A percentile compares a stretch with the other conserved stretches of the same genome.
Evolutionary conservation across 352 stramenopile genomes (phyloP).

Genomic region (Pythium aristosporum): DNA sequence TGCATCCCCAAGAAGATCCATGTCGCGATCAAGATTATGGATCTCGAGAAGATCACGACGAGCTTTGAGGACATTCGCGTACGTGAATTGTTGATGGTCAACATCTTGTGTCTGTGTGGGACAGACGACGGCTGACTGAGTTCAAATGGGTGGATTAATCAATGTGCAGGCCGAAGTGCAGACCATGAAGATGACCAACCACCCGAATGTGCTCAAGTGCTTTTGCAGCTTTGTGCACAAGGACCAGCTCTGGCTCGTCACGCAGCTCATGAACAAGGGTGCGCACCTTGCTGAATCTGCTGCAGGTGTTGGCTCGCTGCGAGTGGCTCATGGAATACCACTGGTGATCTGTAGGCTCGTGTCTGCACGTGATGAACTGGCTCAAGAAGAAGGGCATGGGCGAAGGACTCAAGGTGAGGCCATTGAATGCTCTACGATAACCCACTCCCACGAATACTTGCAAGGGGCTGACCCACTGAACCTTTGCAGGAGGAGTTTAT

Average conservation of each 20-base stretch:
- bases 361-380: conserved; percentile 96
- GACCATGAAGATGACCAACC: conserved; percentile 98
- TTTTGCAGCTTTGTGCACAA: conserved; percentile 98
- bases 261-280: conserved; percentile 98
- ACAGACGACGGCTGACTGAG: background rate
- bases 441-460: background rate
- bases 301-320: too few relatives aligned
- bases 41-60: conserved; percentile 98
- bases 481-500: conserved; percentile 92
- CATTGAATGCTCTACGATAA: background rate
- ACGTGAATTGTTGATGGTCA: conserved; percentile 13
- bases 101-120: background rate
- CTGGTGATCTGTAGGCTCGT: conserved; percentile 67
- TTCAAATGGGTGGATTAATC: conserved; percentile 14
- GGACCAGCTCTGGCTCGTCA: conserved; percentile 98
- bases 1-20: conserved; percentile 86
- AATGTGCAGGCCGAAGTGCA: conserved; percentile 90
- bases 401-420: conserved; percentile 70
- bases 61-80: conserved; percentile 91
- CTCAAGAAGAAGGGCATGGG: conserved; percentile 89
- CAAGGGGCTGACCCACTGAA: background rate
- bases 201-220: conserved; percentile 97
- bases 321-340: too few relatives aligned
- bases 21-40: conserved; percentile 99
- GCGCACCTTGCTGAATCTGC: background rate